Percentiles rank a stretch among this genome's conserved stretches.
Evolutionary conservation across 1,139 yeast genomes (phyloP).

Genomic region (Blastobotrys capitulatus): DNA sequence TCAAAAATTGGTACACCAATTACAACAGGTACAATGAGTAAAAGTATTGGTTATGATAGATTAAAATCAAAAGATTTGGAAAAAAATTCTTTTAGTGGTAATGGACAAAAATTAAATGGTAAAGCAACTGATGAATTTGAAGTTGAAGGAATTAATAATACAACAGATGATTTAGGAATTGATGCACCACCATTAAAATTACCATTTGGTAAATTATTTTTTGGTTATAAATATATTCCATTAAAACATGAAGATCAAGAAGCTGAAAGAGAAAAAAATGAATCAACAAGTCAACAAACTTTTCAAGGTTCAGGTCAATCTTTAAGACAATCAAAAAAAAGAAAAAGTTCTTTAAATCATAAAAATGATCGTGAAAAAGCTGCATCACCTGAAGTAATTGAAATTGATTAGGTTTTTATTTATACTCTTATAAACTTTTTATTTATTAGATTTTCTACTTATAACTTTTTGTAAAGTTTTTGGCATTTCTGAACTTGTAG

Average conservation of each 20-base stretch:
- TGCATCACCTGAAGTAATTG: constrained; percentile 61
- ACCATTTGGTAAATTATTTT: constrained; percentile 83
- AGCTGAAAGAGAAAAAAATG: constrained; percentile 33
- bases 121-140: constrained; percentile 34
- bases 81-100: constrained; percentile 45
- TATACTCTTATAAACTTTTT: not conserved
- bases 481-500: constrained; percentile 6
- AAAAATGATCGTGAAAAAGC: constrained; percentile 24
- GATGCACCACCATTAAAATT: constrained; percentile 67
- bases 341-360: constrained; percentile 49
- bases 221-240: constrained; percentile 87
- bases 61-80: constrained; percentile 26
- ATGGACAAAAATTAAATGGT: constrained; percentile 73
- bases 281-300: constrained; percentile 20
- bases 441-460: constrained; percentile 1
- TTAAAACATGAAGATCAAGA: constrained; percentile 47
- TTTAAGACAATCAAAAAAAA: constrained; percentile 65
- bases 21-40: constrained; percentile 68
- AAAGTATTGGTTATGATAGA: constrained; percentile 61
- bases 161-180: constrained; percentile 40
- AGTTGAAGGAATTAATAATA: constrained; percentile 13
- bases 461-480: constrained; percentile 8
- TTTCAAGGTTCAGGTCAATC: constrained; percentile 43
- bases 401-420: constrained; percentile 53
- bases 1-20: constrained; percentile 24